phyloP scores from a whole-genome alignment of 1,284 basidiomycete genomes.

The Ganoderma multipileum region DNA sequence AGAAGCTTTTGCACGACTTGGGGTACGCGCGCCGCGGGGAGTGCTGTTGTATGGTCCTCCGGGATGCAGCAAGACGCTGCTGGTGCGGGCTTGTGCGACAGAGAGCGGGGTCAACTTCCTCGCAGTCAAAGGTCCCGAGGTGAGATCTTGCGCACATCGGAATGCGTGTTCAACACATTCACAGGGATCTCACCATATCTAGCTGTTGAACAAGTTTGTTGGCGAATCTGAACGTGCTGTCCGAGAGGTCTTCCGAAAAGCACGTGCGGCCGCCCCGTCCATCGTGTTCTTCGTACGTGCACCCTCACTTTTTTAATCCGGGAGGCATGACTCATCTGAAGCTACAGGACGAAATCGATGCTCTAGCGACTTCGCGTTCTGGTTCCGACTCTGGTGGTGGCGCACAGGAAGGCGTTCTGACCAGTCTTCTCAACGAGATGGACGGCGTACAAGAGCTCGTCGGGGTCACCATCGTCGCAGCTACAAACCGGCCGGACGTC shows the following conservation, averaged over 20 bases:
- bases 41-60: constrained; percentile 96
- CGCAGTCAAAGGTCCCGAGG: constrained; percentile 98
- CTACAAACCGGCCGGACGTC: constrained; percentile 94
- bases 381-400: constrained; percentile 62
- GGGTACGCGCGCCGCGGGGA: constrained; percentile 89
- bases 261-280: constrained; percentile 90
- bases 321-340: background rate
- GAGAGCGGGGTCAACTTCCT: constrained; percentile 98
- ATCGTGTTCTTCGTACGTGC: constrained; percentile 92
- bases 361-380: constrained; percentile 83
- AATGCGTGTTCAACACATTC: constrained; percentile 10
- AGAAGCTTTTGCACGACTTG: constrained; percentile 86
- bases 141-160: constrained; percentile 41
- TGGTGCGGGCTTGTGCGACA: constrained; percentile 92
- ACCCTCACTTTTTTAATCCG: background rate
- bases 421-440: constrained; percentile 96
- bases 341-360: constrained; percentile 94
- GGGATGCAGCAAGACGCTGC: constrained; percentile 96
- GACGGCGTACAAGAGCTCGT: constrained; percentile 95
- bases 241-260: constrained; percentile 95
- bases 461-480: constrained; percentile 94
- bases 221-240: constrained; percentile 97
- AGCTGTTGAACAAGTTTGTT: constrained; percentile 97
- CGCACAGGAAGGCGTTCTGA: constrained; percentile 89
- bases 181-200: constrained; percentile 3